Conservation (phyloP, 176 grass and related monocot species). For the Triticum dicoccoides region DNA sequence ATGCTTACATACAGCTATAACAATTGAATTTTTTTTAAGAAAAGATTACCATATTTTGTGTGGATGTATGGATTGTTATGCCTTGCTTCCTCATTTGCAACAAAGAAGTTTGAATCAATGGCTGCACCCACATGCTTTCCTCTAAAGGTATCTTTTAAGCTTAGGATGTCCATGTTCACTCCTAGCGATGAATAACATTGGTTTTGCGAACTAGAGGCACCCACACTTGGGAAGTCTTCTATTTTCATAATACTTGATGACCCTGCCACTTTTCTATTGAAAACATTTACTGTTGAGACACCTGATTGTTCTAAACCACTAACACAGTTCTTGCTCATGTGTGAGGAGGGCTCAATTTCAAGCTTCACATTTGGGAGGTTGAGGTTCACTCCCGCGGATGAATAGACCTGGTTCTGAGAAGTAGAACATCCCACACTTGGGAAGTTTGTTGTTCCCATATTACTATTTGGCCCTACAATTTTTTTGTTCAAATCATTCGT, state of each 20-base stretch:
- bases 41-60: slow-evolving; percentile 41
- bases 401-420: slow-evolving; percentile 11
- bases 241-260: slow-evolving; percentile 29
- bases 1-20: slow-evolving; percentile 15
- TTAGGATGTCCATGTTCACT: slow-evolving; percentile 35
- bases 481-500: slow-evolving; percentile 31
- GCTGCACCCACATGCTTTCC: slow-evolving; percentile 23
- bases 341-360: slow-evolving; percentile 6
- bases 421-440: slow-evolving; percentile 6
- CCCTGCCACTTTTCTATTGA: slow-evolving; percentile 35
- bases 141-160: slow-evolving; percentile 23
- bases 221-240: slow-evolving; percentile 18
- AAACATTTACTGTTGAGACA: slow-evolving; percentile 10
- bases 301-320: slow-evolving; percentile 25
- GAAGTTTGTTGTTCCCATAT: slow-evolving; percentile 22
- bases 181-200: slow-evolving; percentile 16
- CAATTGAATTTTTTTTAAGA: background rate
- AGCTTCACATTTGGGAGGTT: slow-evolving; percentile 34
- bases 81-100: slow-evolving; percentile 24
- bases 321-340: slow-evolving; percentile 26
- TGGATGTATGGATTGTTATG: slow-evolving; percentile 29
- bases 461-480: slow-evolving; percentile 21
- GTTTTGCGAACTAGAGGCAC: slow-evolving; percentile 22
- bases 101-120: slow-evolving; percentile 34
- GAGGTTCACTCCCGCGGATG: slow-evolving; percentile 24